Percentiles rank a stretch among this genome's conserved stretches.
phyloP scores from a whole-genome alignment of 2,329 filamentous ascomycete genomes.

The Stagonosporopsis rhizophila region DNA sequence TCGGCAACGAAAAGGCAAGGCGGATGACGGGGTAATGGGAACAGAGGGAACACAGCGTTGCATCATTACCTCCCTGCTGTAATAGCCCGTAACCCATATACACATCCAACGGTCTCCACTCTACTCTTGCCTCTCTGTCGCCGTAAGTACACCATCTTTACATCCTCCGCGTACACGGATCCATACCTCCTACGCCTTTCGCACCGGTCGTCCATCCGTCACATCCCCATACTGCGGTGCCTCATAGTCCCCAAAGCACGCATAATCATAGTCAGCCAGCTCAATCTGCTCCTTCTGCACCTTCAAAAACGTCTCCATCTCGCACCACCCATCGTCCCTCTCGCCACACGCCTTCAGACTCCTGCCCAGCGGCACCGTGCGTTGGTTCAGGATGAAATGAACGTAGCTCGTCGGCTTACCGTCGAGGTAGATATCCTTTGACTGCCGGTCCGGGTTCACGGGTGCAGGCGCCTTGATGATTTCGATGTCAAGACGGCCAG shows the following conservation, averaged over 20 bases:
- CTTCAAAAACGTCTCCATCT: slow-evolving; percentile 71
- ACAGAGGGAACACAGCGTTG: not conserved
- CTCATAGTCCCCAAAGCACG: slow-evolving; percentile 68
- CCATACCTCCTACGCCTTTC: slow-evolving; percentile 10
- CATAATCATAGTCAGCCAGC: slow-evolving; percentile 67
- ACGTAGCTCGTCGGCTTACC: slow-evolving; percentile 70
- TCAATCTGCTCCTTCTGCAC: slow-evolving; percentile 66
- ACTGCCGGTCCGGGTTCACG: slow-evolving; percentile 48
- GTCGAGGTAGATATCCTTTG: slow-evolving; percentile 55
- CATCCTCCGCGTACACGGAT: not conserved
- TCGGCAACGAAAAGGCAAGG: not conserved
- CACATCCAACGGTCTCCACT: not conserved
- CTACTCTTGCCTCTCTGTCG: not conserved
- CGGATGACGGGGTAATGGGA: not conserved
- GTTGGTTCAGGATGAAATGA: slow-evolving; percentile 77
- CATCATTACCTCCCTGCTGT: not conserved
- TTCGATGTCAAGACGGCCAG: slow-evolving; percentile 75
- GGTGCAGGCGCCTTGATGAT: slow-evolving; percentile 72
- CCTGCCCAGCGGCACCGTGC: slow-evolving; percentile 71
- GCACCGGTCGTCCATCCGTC: slow-evolving; percentile 58
- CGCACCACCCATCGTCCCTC: slow-evolving; percentile 78
- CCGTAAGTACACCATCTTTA: not conserved
- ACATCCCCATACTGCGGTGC: slow-evolving; percentile 58
- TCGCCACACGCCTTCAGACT: slow-evolving; percentile 71
- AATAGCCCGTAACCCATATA: not conserved